A percentile compares a stretch with the other conserved stretches of the same genome.
Conservation (phyloP, 2,329 filamentous ascomycete genomes). For the Orbilia quercus region DNA sequence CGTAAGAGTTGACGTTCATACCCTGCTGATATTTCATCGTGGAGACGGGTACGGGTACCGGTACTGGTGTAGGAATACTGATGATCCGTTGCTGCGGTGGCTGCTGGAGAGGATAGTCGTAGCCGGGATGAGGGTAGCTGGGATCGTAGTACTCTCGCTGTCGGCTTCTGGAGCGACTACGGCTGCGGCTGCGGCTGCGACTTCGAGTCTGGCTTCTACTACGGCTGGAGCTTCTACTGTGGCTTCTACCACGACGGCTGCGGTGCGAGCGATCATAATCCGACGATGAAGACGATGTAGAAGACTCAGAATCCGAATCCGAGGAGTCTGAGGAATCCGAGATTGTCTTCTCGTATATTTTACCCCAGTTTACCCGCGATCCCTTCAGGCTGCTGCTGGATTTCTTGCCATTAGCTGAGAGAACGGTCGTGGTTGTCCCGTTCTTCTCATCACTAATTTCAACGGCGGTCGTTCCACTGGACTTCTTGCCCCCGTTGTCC, state of each 20-base stretch:
- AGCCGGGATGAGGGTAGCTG: conserved; percentile 12
- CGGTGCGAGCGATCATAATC: conserved; percentile 4
- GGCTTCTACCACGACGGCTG: conserved; percentile 12
- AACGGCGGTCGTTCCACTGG: conserved; percentile 16
- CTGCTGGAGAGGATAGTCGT: conserved; percentile 9
- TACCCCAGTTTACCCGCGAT: conserved; percentile 22
- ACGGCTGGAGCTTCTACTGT: conserved; percentile 14
- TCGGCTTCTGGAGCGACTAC: conserved; percentile 16
- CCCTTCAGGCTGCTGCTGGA: background rate
- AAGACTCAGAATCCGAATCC: background rate
- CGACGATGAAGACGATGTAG: conserved; percentile 11
- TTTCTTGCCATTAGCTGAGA: conserved; percentile 23
- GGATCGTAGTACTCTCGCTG: conserved; percentile 5
- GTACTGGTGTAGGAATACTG: conserved; percentile 11
- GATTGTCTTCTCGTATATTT: conserved; percentile 13
- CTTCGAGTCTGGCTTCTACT: conserved; percentile 18
- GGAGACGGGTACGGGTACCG: background rate
- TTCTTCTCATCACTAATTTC: conserved; percentile 34
- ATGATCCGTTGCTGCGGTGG: conserved; percentile 13
- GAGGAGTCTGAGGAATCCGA: background rate
- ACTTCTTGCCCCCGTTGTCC: conserved; percentile 26
- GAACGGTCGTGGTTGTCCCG: conserved; percentile 31
- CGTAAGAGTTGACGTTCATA: conserved; percentile 16
- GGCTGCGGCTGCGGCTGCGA: conserved; percentile 10
- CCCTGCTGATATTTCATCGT: conserved; percentile 16